Evolutionary conservation across 257 asterid genomes (phyloP), one percentile per base, ranked within the genome.

Genomic region (Nicotiana paniculata): DNA sequence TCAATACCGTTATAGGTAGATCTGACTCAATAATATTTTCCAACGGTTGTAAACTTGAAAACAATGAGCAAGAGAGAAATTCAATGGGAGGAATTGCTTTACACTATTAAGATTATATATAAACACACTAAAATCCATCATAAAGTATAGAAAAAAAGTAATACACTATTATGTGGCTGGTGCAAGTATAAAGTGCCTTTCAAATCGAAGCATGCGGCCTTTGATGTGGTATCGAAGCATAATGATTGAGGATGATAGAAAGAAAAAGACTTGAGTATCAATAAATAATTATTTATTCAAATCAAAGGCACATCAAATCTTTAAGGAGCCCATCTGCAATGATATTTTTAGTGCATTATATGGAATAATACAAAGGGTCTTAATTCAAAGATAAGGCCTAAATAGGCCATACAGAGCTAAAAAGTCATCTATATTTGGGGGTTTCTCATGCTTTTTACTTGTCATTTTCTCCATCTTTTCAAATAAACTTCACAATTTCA

Each of bases 221-320:
- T 64, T 64, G 35, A 70, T 70, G n/a, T 70, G 37, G 59, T 72
- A 72, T 55, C n/a, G 9, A n/a, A 70, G 78, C 10, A 72, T 21
- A 72, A 72, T 46, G 79, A 24, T 21, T 24, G 61, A 46, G 61
- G 79, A 72, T 72, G 79, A 72, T 12, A 46, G 59, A 46, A 46
- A 21, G 21, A 72, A 46, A 72, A 43, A 21, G 79, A 72, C n/a
- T 72, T 24, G 35, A 24, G 35, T 62, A 8, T 46, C 78, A 72
- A 37, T 46, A 65, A 30, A 11, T 46, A 65, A 30, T 5, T 46
- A 72, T 72, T 72, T 43, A 72, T 72, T 46, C 7, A 72, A 39
- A 24, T 72, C 37, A 72, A 72, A 72, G 37, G 6, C 59, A 24
- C 79, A 72, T 72, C 79, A 72, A 46, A 72, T 72, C 61, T 72